Conservation (phyloP, 495 filamentous ascomycete genomes). For the Staphylotrichum tortipilum region DNA sequence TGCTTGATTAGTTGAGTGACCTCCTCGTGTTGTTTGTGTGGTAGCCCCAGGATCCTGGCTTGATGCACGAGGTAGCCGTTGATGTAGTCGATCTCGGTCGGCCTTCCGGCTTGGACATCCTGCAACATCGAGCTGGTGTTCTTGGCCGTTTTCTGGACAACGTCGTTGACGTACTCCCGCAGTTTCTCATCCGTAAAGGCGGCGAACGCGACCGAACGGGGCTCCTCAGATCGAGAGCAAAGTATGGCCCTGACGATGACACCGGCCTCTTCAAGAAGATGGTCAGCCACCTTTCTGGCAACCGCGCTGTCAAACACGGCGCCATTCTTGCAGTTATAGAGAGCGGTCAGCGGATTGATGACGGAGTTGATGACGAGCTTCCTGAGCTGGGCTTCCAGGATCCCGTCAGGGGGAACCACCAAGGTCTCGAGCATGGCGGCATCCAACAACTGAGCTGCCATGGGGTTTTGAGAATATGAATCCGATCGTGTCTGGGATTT, state of each 20-base stretch:
- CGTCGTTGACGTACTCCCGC: slow-evolving; percentile 18
- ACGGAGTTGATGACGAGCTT: slow-evolving; percentile 71
- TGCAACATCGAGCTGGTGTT: slow-evolving; percentile 78
- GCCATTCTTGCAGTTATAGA: slow-evolving; percentile 67
- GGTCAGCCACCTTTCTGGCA: slow-evolving; percentile 38
- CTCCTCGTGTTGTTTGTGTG: not conserved
- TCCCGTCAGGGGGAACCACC: slow-evolving; percentile 23
- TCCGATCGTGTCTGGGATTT: too few species aligned
- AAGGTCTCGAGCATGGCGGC: slow-evolving; percentile 6
- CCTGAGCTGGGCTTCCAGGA: slow-evolving; percentile 34
- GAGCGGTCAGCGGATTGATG: slow-evolving; percentile 72
- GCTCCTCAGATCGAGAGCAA: slow-evolving; percentile 21
- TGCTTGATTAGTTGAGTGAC: not conserved
- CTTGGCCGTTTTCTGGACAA: slow-evolving; percentile 51
- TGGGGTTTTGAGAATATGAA: too few species aligned
- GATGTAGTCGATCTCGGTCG: slow-evolving; percentile 69
- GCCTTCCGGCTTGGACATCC: slow-evolving; percentile 50
- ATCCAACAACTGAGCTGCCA: not conserved
- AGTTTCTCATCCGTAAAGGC: slow-evolving; percentile 20
- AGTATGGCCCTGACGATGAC: slow-evolving; percentile 46
- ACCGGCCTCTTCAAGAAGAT: slow-evolving; percentile 59
- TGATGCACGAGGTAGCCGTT: slow-evolving; percentile 67
- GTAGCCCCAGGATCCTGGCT: slow-evolving; percentile 20
- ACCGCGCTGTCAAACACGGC: slow-evolving; percentile 54
- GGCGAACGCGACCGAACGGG: too few species aligned